Base-by-base conservation (phyloP, 1,139 yeast genomes). In the Pichia sorboxylosa region DNA sequence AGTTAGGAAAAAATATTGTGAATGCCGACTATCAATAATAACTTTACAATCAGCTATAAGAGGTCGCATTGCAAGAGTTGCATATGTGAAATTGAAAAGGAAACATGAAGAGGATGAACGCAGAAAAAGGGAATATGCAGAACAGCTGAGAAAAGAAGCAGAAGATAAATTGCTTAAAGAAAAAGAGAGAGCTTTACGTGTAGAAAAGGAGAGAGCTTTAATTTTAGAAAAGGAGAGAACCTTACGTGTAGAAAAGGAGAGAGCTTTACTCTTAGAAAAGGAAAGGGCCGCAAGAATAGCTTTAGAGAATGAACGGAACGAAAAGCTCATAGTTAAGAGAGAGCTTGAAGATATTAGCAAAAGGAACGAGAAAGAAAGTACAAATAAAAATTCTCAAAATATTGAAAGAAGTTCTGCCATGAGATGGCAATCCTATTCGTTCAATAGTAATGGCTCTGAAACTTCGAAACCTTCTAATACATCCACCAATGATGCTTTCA, bases 91-190 rank as follows among this genome's bases (percentile, higher is more conserved):
- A 37, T 63, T 83, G 52, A 78, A 72, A 52, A 68, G 66, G 18
- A 96, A 85, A 45, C 94, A 95, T 27, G 82, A 82, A 53, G 80
- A 94, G 19, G 93, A 82, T 29, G 78, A n/a, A n/a, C n/a, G n/a
- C n/a, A n/a, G 16, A 24, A 21, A 17, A n/a, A 20, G 17, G 19
- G 31, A 27, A 18, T 28, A 26, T 15, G 21, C 19, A 25, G 24
- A 15, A n/a, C 5, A 11, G 10, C 13, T 24, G 13, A 23, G 14
- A 23, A 20, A 13, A 15, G 24, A 19, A 6, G 13, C 16, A 17
- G 15, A 27, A 13, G 13, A 18, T 7, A 21, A 5, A 10, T 10
- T 9, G 22, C 22, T 9, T 9, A 8, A 20, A 20, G 22, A 20
- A 18, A 17, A 24, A 29, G 13, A 18, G 19, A 11, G 10, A 19